phyloP scores from a whole-genome alignment of 2,329 filamentous ascomycete species.

The Xylariales sp. region DNA sequence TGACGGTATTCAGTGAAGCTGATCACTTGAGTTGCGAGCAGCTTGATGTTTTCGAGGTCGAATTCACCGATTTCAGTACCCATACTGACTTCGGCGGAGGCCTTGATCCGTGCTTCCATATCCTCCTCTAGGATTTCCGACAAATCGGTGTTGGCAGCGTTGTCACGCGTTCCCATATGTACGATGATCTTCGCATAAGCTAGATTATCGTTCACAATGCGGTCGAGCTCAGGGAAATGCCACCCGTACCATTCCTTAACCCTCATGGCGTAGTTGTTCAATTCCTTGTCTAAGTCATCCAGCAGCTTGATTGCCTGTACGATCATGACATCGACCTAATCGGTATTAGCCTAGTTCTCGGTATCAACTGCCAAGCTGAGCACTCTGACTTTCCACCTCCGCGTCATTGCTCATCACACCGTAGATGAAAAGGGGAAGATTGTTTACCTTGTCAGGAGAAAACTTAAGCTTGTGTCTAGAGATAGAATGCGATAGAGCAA shows the following conservation, averaged over 20 bases:
- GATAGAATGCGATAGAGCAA: constrained; percentile 94
- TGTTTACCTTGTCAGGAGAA: constrained; percentile 94
- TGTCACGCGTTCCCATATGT: constrained; percentile 82
- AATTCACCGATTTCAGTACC: constrained; percentile 93
- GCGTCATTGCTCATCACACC: too few relatives aligned
- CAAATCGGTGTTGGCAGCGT: constrained; percentile 71
- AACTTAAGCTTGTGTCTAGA: constrained; percentile 98
- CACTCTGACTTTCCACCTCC: too few relatives aligned
- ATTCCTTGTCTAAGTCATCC: constrained; percentile 96
- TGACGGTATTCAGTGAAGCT: constrained; percentile 85
- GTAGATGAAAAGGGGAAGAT: too few relatives aligned
- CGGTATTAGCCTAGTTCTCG: too few relatives aligned
- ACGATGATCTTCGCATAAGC: constrained; percentile 88
- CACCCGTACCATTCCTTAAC: constrained; percentile 99
- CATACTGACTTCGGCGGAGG: constrained; percentile 95
- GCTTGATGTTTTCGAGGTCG: constrained; percentile 88
- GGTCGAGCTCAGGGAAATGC: constrained; percentile 98
- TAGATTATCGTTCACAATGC: constrained; percentile 95
- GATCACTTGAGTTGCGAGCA: constrained; percentile 89
- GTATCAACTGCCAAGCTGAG: too few relatives aligned
- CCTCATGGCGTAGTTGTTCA: constrained; percentile 98
- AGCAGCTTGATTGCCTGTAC: constrained; percentile 92
- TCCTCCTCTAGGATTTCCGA: constrained; percentile 92
- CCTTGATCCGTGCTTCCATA: constrained; percentile 86
- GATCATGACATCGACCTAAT: constrained; percentile 99